Evolutionary conservation across 495 filamentous ascomycete genomes (phyloP).

Genomic region (Aspergillus panamensis): DNA sequence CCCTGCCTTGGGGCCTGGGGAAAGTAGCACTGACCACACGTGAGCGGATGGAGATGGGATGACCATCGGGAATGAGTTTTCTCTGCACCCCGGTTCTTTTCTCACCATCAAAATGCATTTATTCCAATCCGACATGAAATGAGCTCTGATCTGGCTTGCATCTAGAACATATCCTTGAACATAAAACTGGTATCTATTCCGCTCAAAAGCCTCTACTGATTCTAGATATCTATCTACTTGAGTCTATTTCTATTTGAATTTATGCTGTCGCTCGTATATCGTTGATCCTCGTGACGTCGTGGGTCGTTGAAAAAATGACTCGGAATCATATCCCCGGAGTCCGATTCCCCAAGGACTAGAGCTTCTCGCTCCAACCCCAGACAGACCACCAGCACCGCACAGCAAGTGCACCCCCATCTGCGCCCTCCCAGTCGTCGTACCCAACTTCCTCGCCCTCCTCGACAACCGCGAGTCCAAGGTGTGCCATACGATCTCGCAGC

Average conservation of each 20-base stretch:
- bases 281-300: conserved; percentile 31
- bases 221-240: conserved; percentile 10
- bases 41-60: neutral
- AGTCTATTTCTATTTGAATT: conserved; percentile 24
- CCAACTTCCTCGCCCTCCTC: conserved; percentile 63
- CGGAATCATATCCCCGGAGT: neutral
- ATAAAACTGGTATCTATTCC: neutral
- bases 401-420: conserved; percentile 44
- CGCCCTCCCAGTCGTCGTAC: conserved; percentile 65
- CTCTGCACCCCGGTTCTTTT: neutral
- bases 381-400: conserved; percentile 67
- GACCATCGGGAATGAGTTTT: neutral
- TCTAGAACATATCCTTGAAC: neutral
- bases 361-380: conserved; percentile 53
- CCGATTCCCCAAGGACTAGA: conserved; percentile 25
- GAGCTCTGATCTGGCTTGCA: neutral
- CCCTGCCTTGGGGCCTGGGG: neutral
- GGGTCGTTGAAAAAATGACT: conserved; percentile 16
- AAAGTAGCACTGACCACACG: neutral
- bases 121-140: neutral
- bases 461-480: conserved; percentile 49
- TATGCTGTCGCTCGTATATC: conserved; percentile 33
- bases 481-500: conserved; percentile 52
- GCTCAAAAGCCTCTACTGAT: neutral
- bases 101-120: neutral